Conservation (phyloP, 768 basidiomycete species). For the Podaxis sp. region DNA sequence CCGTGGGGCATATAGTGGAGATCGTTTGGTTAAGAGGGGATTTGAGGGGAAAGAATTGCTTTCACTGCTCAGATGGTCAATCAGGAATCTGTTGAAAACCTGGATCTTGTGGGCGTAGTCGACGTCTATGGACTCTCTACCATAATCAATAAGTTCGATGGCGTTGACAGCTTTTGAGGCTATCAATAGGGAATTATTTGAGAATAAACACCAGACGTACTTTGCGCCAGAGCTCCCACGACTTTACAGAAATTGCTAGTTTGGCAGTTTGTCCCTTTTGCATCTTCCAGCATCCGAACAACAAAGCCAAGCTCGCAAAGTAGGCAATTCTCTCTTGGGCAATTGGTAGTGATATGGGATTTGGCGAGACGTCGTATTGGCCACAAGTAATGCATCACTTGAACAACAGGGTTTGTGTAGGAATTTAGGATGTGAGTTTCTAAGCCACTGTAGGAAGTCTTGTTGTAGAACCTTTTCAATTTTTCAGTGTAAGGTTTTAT, state of each 20-base stretch:
- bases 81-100: constrained; percentile 89
- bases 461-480: constrained; percentile 81
- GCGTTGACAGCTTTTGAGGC: constrained; percentile 58
- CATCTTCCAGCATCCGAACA: constrained; percentile 94
- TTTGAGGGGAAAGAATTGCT: constrained; percentile 65
- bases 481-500: constrained; percentile 1
- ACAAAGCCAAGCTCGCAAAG: constrained; percentile 95
- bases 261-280: constrained; percentile 91
- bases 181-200: not conserved
- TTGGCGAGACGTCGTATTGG: constrained; percentile 85
- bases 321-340: constrained; percentile 88
- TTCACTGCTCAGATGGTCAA: constrained; percentile 81
- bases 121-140: constrained; percentile 67
- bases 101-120: constrained; percentile 91
- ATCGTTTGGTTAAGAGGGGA: constrained; percentile 43
- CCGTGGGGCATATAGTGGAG: constrained; percentile 15
- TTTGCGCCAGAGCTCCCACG: constrained; percentile 84
- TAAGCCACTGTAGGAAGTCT: constrained; percentile 84
- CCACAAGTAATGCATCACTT: constrained; percentile 82
- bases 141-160: constrained; percentile 88
- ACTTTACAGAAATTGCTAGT: constrained; percentile 97
- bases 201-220: constrained; percentile 36
- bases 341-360: constrained; percentile 88
- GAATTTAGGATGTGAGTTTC: constrained; percentile 98
- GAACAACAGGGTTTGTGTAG: constrained; percentile 89